Evolutionary conservation across 2,329 filamentous ascomycete genomes (phyloP), one percentile per base, ranked within the genome.

Genomic region (Aspergillus latus): DNA sequence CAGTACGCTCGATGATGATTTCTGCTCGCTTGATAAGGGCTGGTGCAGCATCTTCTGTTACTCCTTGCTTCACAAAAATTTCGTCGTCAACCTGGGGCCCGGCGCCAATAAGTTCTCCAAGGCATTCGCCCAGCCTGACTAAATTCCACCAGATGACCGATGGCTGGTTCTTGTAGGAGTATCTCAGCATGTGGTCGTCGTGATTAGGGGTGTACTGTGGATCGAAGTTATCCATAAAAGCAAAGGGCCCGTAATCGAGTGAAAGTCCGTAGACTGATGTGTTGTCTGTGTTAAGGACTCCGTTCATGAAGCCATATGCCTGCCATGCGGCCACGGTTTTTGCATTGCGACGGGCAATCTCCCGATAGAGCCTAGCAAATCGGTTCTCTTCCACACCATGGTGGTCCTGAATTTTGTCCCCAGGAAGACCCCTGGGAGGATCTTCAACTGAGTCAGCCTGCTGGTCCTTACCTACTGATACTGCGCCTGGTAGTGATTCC

Each of bases 91-190:
- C 86, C 37, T 80, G 77, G 1, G 81, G 74, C 0, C 89, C 93
- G 0, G 88, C 84, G 15, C 93, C 94, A 54, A 99, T 85, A 1
- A 96, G 80, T 74, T 97, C 94, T 16, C 91, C 94, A 0, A 99
- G 71, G 0, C 89, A 84, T 75, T 99, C 94, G 56, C 92, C 94
- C 0, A 99, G 82, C 1, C 94, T 86, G 1, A 97, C 91, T 0
- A 97, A 81, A 67, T 97, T 97, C 94, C 94, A 99, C 94, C 94
- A 99, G 68, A 99, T 94, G 56, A 99, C 89, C 43, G 88, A 92
- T 0, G 94, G 92, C 70, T 99, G 94, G 71, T 96, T 96, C 63
- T 88, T 87, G 78, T 97, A 99, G 63, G 86, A 87, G 72, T 99
- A 99, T 46, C 94, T 85, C 30, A 96, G 79, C 76, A 88, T 83